Base-by-base conservation (phyloP, 306 rosid species). In the Luffa acutangula region DNA sequence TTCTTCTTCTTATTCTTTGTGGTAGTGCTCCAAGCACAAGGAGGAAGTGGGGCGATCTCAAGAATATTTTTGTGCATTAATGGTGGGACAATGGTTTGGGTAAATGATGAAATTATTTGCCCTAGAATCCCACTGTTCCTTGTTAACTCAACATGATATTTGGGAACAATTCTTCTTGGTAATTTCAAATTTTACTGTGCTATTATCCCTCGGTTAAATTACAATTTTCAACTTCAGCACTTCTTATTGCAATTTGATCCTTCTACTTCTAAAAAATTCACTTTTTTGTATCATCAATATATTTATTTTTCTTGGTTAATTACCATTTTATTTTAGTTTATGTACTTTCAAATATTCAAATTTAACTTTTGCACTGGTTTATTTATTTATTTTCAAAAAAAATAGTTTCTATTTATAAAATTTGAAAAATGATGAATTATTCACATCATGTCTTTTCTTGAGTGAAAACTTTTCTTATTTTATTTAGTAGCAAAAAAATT, bases 81-180 rank as follows among this genome's bases (percentile, higher is more conserved):
- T 71, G 76, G 76, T 46, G 76, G 57, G 76, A 71, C 76, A 71
- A 71, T 71, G 17, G n/a, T 71, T 57, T 71, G 41, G 57, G 57
- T 71, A 71, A 69, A 25, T 46, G 76, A 46, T 71, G 11, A 45
- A 20, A 71, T 71, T 71, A 21, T 71, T 71, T 71, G 11, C 12
- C 76, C 54, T 21, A 21, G 20, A 71, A 71, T 45, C 3, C 53
- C 57, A 45, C 57, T 71, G 56, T 71, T 71, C 57, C 76, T 71
- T 71, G 4, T 45, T 2, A 12, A 11, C 76, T 71, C 57, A 45
- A 71, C 76, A 46, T 45, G 9, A 71, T 46, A 67, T 71, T 71
- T 71, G 37, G 56, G 76, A 46, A 45, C 17, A 71, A 71, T 21
- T 71, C 76, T 46, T 71, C 57, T 71, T 21, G 76, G 57, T 71